Evolutionary conservation across 2,329 filamentous ascomycete genomes (phyloP), one percentile per base, ranked within the genome.

Genomic region (Phaeosphaeria sp.): DNA sequence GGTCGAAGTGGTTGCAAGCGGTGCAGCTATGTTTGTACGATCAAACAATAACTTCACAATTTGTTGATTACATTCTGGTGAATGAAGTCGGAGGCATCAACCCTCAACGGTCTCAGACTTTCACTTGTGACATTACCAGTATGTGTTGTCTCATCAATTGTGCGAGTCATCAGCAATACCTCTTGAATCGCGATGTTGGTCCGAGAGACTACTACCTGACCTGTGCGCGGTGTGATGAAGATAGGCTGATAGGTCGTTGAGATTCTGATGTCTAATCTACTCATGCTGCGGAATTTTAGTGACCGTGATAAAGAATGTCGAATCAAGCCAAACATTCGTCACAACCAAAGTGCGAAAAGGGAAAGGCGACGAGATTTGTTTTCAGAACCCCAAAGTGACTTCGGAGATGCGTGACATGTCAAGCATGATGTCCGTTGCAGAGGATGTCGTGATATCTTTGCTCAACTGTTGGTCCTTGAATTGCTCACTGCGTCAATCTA

Each of bases 401-500:
- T 54, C 43, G 18, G 18, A 23, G 11, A 54, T 47, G 27, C 43
- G 33, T 5, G 17, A 22, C 5, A 23, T 25, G 10, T 33, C 9
- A 20, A 54, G 51, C 33, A 23, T 5, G 27, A 54, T 42, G 15
- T 46, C 42, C 20, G 11, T 46, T 1, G 33, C 23, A 27, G 36
- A n/a, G 43, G 51, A 42, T 10, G 5, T 33, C 42, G 27, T 27
- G 51, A 54, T 20, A 47, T 25, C 5, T 54, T 54, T 23, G 51
- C 51, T 23, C 27, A 54, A 41, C 27, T 54, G 13, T 23, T 54
- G 15, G 43, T 54, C 43, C n/a, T 54, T 6, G 51, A 54, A n/a
- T 54, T 54, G 9, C 47, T 54, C n/a, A n/a, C 15, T 11, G 13
- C 51, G 30, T 47, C 51, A 15, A 54, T 54, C 42, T 54, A 54